phyloP scores from a whole-genome alignment of 2,329 filamentous ascomycete genomes.

The Coniochaeta ligniaria region DNA sequence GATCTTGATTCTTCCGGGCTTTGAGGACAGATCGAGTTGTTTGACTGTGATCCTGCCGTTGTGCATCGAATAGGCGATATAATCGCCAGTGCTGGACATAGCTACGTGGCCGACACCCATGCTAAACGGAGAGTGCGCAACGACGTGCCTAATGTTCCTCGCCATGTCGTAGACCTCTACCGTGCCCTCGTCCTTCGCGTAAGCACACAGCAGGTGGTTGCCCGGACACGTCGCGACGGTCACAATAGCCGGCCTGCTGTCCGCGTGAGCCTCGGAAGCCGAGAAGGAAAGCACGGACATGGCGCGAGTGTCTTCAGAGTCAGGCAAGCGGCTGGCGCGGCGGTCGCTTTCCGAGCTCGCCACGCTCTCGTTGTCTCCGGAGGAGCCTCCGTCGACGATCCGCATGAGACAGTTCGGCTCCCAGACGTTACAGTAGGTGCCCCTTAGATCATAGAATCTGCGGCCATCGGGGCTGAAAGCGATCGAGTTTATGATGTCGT shows the following conservation, averaged over 20 bases:
- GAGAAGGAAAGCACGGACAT: slow-evolving; percentile 5
- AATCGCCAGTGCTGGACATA: slow-evolving; percentile 7
- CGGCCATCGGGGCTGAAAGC: slow-evolving; percentile 10
- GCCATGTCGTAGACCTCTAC: slow-evolving; percentile 9
- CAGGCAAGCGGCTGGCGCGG: slow-evolving; percentile 2
- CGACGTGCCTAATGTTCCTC: slow-evolving; percentile 5
- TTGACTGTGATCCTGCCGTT: slow-evolving; percentile 5
- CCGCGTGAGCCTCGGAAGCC: slow-evolving; percentile 6
- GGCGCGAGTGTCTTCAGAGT: slow-evolving; percentile 2
- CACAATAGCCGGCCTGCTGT: slow-evolving; percentile 7
- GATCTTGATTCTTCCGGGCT: not conserved
- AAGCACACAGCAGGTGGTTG: slow-evolving; percentile 4
- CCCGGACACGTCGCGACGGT: slow-evolving; percentile 3
- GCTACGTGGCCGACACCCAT: slow-evolving; percentile 3
- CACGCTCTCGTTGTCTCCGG: slow-evolving; percentile 1
- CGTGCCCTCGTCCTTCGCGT: slow-evolving; percentile 7
- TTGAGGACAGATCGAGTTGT: not conserved
- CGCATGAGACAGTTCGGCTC: slow-evolving; percentile 13
- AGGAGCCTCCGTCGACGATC: slow-evolving; percentile 6
- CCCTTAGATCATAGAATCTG: slow-evolving; percentile 14
- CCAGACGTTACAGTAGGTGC: slow-evolving; percentile 15
- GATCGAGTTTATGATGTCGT: slow-evolving; percentile 8
- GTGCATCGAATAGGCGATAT: slow-evolving; percentile 8
- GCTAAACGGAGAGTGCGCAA: slow-evolving; percentile 3
- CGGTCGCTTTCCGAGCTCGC: not conserved